A percentile compares a stretch with the other conserved stretches of the same genome.
Conservation (phyloP, 352 stramenopile genomes). For the Plasmopara halstedii region DNA sequence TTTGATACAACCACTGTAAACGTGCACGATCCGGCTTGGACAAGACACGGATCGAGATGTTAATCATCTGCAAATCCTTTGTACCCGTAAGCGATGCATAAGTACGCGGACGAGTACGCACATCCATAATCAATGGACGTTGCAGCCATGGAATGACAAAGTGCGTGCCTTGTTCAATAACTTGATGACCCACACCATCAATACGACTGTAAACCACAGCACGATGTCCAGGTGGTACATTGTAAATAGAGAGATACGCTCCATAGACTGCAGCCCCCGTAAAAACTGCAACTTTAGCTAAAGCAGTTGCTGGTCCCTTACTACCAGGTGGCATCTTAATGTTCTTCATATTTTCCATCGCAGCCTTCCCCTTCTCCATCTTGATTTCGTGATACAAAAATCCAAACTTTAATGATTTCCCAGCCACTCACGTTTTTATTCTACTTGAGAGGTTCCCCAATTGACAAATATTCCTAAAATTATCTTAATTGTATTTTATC, state of each 20-base stretch:
- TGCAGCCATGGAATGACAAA: constrained; percentile 98
- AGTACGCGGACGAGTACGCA: constrained; percentile 90
- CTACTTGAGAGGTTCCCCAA: neutral
- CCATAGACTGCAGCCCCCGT: constrained; percentile 61
- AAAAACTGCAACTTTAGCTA: constrained; percentile 57
- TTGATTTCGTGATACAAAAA: constrained; percentile 11
- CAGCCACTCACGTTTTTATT: constrained; percentile 5
- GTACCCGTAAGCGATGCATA: constrained; percentile 87
- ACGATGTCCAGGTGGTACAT: constrained; percentile 82
- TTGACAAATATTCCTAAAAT: neutral
- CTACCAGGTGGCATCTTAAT: constrained; percentile 75
- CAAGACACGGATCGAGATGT: constrained; percentile 98
- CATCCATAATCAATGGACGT: constrained; percentile 93
- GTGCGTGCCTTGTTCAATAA: constrained; percentile 93
- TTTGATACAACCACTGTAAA: constrained; percentile 96
- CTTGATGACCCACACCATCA: constrained; percentile 68
- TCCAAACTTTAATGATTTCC: constrained; percentile 10
- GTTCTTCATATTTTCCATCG: constrained; percentile 88
- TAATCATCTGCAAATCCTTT: constrained; percentile 99
- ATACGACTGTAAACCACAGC: constrained; percentile 88
- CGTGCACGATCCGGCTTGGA: constrained; percentile 91
- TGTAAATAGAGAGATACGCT: constrained; percentile 82
- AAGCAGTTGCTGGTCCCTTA: constrained; percentile 41
- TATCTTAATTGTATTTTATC: neutral
- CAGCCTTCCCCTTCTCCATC: constrained; percentile 82